Base-by-base conservation (phyloP, 2,329 filamentous ascomycete genomes). In the Colletotrichum theobromicola region DNA sequence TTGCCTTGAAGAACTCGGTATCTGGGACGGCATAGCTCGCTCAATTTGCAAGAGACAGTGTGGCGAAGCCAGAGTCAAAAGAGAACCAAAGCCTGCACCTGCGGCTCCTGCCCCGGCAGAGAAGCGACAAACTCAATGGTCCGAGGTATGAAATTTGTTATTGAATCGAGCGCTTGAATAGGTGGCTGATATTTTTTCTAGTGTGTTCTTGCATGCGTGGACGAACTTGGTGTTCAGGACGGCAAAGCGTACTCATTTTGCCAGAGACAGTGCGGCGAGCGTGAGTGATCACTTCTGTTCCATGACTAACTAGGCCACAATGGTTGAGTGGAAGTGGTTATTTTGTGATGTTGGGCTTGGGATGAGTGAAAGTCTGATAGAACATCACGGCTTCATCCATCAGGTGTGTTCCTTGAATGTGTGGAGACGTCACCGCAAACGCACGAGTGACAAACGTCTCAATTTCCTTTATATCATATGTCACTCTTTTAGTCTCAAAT, bases 141-240 rank as follows among this genome's bases (percentile, higher is more conserved):
- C 70, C 18, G 12, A 24, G 18, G 70, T 73, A 50, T 18, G 70
- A 32, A 30, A 5, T 9, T 16, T 15, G 28, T 18, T 26, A 2
- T 16, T 16, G 2, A 1, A 26, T 5, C 16, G 7, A 1, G 8
- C 16, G 5, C 7, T 5, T n/a, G 21, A 57, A 12, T 28, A 16
- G 21, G 13, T 26, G 15, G 26, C 35, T 67, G 10, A 55, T 3
- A 5, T 8, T 4, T 3, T 2, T 4, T 13, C n/a, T 1, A 70
- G 70, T 70, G 70, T 7, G 70, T 73, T 3, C 24, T 21, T 0
- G 7, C 7, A 26, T 70, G 66, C 34, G 57, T 70, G 42, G 70
- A 70, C 13, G 70, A 73, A 10, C 28, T 37, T 15, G 70, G 70
- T 4, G 70, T 73, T 9, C 58, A 62, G 12, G 70, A 73, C 2